Percentiles rank a stretch among this genome's conserved stretches.
Evolutionary conservation across 2,329 filamentous ascomycete genomes (phyloP).

Genomic region (Cryphonectria nitschkei): DNA sequence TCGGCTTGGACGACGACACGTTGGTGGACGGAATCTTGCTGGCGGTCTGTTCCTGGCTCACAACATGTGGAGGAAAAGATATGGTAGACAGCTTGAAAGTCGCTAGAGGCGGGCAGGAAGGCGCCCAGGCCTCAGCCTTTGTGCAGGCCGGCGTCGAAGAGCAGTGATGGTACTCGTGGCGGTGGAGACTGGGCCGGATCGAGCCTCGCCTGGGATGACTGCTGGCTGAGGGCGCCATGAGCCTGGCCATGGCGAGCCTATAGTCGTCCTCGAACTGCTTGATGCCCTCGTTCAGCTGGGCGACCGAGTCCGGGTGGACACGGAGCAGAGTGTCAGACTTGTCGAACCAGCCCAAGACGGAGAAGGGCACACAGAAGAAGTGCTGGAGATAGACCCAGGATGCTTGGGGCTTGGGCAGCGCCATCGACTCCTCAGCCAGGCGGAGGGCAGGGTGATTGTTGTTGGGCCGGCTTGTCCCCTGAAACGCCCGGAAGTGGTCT

Average conservation of each 20-base stretch:
- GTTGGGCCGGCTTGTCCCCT: slow-evolving; percentile 33
- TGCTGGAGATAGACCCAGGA: slow-evolving; percentile 32
- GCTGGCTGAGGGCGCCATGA: neutral
- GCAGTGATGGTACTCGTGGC: neutral
- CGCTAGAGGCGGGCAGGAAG: neutral
- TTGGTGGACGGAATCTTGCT: neutral
- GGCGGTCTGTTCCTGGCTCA: too few relatives aligned
- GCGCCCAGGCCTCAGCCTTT: too few relatives aligned
- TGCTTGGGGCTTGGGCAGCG: slow-evolving; percentile 32
- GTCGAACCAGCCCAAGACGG: slow-evolving; percentile 30
- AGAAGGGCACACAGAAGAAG: slow-evolving; percentile 30
- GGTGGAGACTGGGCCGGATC: neutral
- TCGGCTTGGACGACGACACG: neutral
- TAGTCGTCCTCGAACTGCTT: neutral
- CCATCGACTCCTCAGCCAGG: slow-evolving; percentile 31
- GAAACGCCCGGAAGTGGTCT: slow-evolving; percentile 39
- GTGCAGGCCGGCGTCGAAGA: neutral
- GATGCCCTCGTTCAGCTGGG: slow-evolving; percentile 14
- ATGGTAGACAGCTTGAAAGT: neutral
- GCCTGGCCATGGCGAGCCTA: neutral
- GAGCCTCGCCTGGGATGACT: neutral
- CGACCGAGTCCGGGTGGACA: slow-evolving; percentile 11
- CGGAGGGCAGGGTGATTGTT: slow-evolving; percentile 30
- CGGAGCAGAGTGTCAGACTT: slow-evolving; percentile 25
- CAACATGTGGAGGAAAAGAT: too few relatives aligned